Evolutionary conservation across 2,329 filamentous ascomycete species (phyloP).

Genomic region (Aureobasidium sp.): DNA sequence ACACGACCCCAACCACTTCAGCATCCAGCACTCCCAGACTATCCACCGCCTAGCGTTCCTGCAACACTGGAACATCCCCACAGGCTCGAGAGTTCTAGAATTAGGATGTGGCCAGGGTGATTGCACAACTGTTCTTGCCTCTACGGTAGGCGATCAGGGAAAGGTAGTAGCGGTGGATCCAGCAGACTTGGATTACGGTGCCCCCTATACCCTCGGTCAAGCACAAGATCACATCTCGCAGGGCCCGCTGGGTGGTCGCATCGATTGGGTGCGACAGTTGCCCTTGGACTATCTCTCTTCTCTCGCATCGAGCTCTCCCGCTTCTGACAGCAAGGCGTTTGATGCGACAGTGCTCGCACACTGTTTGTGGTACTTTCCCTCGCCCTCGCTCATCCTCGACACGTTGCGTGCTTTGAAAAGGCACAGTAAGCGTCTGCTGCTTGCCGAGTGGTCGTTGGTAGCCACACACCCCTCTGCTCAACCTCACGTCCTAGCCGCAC

Average conservation of each 20-base stretch:
- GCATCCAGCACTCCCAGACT: neutral
- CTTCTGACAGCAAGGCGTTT: conserved; percentile 20
- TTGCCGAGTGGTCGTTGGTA: conserved; percentile 41
- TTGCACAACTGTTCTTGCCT: conserved; percentile 46
- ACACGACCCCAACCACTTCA: neutral
- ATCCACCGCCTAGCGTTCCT: neutral
- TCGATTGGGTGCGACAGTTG: conserved; percentile 36
- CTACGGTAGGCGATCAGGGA: conserved; percentile 36
- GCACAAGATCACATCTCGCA: conserved; percentile 38
- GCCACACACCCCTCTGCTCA: conserved; percentile 31
- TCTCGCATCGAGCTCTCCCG: neutral
- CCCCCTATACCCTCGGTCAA: conserved; percentile 42
- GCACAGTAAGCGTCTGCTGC: conserved; percentile 29
- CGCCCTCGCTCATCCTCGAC: conserved; percentile 26
- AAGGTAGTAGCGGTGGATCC: conserved; percentile 46
- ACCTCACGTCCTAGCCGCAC: conserved; percentile 45
- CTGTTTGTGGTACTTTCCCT: conserved; percentile 47
- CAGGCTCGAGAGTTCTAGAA: conserved; percentile 33
- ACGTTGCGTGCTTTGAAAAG: conserved; percentile 31
- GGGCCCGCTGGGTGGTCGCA: conserved; percentile 32
- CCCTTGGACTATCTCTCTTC: conserved; percentile 30
- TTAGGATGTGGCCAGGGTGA: conserved; percentile 54
- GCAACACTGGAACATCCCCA: neutral
- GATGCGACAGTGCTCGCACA: conserved; percentile 43
- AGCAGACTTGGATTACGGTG: conserved; percentile 40